A percentile compares a stretch with the other conserved stretches of the same genome.
Evolutionary conservation across 192 early-diverging fungal species (phyloP).

Genomic region (Rhizophagus sp.): DNA sequence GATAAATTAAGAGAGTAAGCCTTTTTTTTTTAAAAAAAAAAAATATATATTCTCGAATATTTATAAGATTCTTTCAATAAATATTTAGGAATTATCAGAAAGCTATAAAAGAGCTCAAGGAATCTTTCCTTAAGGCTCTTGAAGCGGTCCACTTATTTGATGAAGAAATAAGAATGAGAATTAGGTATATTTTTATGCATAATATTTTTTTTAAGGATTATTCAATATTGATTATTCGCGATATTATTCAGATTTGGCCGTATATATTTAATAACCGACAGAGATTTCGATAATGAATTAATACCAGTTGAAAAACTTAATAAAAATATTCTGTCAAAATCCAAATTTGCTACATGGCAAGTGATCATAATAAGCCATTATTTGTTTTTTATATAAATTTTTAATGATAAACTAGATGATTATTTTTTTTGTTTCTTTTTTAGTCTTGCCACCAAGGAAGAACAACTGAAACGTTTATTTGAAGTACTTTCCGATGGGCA

Average conservation of each 20-base stretch:
- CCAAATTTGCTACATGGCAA: constrained; percentile 40
- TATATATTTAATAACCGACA: constrained; percentile 34
- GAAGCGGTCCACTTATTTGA: constrained; percentile 42
- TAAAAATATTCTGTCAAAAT: constrained; percentile 30
- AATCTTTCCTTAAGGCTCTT: constrained; percentile 27
- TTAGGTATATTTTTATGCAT: constrained; percentile 10
- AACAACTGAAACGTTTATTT: constrained; percentile 30
- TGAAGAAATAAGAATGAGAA: constrained; percentile 39
- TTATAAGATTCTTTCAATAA: background rate
- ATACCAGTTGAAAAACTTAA: constrained; percentile 25
- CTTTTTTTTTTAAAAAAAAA: background rate
- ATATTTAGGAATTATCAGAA: background rate
- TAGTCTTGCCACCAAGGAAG: constrained; percentile 33
- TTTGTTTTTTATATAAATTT: background rate
- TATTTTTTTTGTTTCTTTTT: background rate
- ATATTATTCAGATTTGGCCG: constrained; percentile 38
- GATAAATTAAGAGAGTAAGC: background rate
- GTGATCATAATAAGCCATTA: background rate
- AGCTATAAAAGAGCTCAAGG: constrained; percentile 14
- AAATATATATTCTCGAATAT: background rate
- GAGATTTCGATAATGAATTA: background rate
- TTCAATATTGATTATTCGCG: background rate
- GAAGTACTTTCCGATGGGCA: constrained; percentile 24
- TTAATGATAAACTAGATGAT: background rate
- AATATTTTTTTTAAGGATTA: too few relatives aligned